phyloP scores from a whole-genome alignment of 768 basidiomycete genomes.

The Glaciozyma martinii region DNA sequence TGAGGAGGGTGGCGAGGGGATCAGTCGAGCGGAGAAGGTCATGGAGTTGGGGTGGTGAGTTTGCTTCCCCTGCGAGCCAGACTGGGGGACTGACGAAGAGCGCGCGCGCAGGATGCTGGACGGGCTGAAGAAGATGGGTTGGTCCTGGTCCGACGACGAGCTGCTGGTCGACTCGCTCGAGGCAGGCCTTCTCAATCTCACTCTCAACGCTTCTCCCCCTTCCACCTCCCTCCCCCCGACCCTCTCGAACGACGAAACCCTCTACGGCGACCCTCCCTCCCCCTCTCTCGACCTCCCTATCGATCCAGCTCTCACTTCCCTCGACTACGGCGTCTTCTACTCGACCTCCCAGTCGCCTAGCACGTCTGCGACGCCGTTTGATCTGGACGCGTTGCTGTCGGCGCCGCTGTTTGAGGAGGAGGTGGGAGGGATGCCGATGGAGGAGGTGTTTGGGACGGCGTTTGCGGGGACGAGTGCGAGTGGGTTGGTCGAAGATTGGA shows the following conservation, averaged over 20 bases:
- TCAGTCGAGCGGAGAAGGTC: constrained; percentile 12
- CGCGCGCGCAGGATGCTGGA: constrained; percentile 9
- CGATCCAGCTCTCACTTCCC: constrained; percentile 7
- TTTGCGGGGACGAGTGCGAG: not conserved
- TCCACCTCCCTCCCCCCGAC: not conserved
- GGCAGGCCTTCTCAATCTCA: not conserved
- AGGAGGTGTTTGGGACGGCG: not conserved
- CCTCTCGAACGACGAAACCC: constrained; percentile 9
- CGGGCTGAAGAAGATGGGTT: constrained; percentile 26
- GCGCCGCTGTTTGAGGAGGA: constrained; percentile 7
- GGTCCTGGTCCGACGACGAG: constrained; percentile 19
- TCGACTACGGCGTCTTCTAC: not conserved
- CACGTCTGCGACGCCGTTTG: not conserved
- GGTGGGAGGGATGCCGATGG: not conserved
- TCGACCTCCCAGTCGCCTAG: not conserved
- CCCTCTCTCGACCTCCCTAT: not conserved
- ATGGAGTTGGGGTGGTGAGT: constrained; percentile 15
- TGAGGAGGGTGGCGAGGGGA: constrained; percentile 19
- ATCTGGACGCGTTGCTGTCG: constrained; percentile 5
- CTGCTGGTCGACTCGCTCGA: constrained; percentile 9
- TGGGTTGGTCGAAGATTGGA: too few relatives aligned
- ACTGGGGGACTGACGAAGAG: not conserved
- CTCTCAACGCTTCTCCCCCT: not conserved
- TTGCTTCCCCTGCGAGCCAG: too few relatives aligned
- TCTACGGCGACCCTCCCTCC: constrained; percentile 6